Percentiles rank a stretch among this genome's conserved stretches.
Evolutionary conservation across 805 yeast genomes (phyloP).

Genomic region (Debaryomyces hansenii): DNA sequence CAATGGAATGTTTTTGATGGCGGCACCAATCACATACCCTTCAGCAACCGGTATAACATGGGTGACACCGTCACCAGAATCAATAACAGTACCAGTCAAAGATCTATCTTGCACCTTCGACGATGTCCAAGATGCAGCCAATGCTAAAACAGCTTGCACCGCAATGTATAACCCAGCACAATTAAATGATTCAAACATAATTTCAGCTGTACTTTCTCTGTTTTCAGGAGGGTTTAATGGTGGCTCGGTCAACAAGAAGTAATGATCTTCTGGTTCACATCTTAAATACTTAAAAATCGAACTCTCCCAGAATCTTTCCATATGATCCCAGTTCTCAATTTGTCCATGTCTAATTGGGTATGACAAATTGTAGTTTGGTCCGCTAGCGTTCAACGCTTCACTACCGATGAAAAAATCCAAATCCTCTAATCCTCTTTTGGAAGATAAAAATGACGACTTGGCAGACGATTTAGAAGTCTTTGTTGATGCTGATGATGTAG

Average conservation of each 20-base stretch:
- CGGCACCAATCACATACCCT: constrained; percentile 97
- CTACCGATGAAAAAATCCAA: constrained; percentile 94
- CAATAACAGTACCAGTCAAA: constrained; percentile 96
- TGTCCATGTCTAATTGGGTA: constrained; percentile 98
- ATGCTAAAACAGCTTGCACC: constrained; percentile 96
- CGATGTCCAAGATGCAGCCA: constrained; percentile 99
- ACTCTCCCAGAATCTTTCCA: constrained; percentile 99
- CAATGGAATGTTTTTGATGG: constrained; percentile 95
- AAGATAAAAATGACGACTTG: constrained; percentile 52
- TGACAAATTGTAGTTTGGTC: constrained; percentile 80
- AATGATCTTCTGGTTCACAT: constrained; percentile 99
- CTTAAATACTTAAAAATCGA: constrained; percentile 94
- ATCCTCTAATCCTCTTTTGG: constrained; percentile 89
- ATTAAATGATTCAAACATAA: constrained; percentile 97
- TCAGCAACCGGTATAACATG: constrained; percentile 99
- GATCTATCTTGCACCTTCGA: constrained; percentile 94
- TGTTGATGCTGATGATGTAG: constrained; percentile 60
- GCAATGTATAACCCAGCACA: constrained; percentile 99
- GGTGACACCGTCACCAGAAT: constrained; percentile 98
- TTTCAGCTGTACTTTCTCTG: constrained; percentile 97
- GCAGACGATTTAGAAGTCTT: constrained; percentile 44
- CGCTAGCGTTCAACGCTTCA: constrained; percentile 91
- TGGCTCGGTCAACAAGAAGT: constrained; percentile 93
- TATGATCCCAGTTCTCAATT: constrained; percentile 98
- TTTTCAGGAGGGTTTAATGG: constrained; percentile 99